phyloP scores from a whole-genome alignment of 2,329 filamentous ascomycete genomes.

The Sporothrix pallida region DNA sequence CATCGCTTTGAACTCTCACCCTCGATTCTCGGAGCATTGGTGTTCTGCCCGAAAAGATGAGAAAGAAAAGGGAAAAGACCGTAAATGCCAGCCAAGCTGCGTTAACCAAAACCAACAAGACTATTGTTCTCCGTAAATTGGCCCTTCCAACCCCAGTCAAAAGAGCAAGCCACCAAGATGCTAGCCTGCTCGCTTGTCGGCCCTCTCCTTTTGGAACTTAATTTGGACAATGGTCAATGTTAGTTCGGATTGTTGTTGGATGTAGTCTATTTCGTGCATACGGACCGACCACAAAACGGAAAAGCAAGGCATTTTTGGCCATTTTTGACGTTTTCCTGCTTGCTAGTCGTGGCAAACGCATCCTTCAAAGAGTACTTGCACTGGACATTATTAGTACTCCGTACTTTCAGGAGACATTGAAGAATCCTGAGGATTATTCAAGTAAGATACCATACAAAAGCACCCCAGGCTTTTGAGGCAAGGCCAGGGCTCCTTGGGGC shows the following conservation, averaged over 20 bases:
- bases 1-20: not conserved
- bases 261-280: not conserved
- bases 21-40: not conserved
- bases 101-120: not conserved
- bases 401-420: too few species aligned
- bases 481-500: not conserved
- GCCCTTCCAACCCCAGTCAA: not conserved
- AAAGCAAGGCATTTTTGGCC: not conserved
- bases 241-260: not conserved
- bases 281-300: not conserved
- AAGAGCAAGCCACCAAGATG: not conserved
- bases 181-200: conserved; percentile 4
- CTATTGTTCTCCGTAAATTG: not conserved
- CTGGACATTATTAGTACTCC: too few species aligned
- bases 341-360: not conserved
- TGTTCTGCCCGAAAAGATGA: not conserved
- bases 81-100: too few species aligned
- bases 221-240: not conserved
- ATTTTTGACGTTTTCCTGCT: not conserved
- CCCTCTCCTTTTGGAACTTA: conserved; percentile 15
- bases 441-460: not conserved
- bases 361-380: too few species aligned
- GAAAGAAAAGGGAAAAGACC: too few species aligned
- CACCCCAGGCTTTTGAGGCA: not conserved
- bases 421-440: too few species aligned